These are phyloP conservation scores for Metarhizium humberi DNA, from an alignment of 2,329 filamentous ascomycete genomes.

Conservation along the genomic window DNA sequence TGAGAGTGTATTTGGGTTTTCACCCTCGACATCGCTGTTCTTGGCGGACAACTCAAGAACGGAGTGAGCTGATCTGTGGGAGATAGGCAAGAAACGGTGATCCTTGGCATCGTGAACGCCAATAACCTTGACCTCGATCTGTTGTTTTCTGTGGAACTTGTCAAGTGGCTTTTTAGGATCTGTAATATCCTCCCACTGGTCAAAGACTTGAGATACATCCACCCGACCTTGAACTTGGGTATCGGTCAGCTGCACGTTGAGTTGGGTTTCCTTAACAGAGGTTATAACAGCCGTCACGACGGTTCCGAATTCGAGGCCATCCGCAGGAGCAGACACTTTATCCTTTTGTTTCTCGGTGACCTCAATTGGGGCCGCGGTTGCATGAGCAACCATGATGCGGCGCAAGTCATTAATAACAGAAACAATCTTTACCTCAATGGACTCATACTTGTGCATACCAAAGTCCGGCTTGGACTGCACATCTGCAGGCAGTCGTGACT, in stretches of 20 bases:
- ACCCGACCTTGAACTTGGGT: slow-evolving; percentile 71
- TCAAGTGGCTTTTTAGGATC: slow-evolving; percentile 72
- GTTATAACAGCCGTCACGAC: slow-evolving; percentile 67
- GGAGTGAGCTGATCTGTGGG: slow-evolving; percentile 71
- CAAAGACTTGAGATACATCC: slow-evolving; percentile 84
- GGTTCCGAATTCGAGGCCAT: slow-evolving; percentile 66
- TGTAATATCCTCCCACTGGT: slow-evolving; percentile 77
- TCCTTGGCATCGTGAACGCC: slow-evolving; percentile 85
- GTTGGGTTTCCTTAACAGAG: slow-evolving; percentile 83
- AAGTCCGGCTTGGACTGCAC: slow-evolving; percentile 61
- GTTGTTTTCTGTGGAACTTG: slow-evolving; percentile 61
- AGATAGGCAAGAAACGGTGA: slow-evolving; percentile 85
- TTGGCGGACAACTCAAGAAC: slow-evolving; percentile 85
- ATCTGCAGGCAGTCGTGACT: slow-evolving; percentile 65
- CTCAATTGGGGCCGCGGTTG: slow-evolving; percentile 38
- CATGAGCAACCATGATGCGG: slow-evolving; percentile 52
- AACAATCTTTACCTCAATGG: slow-evolving; percentile 61
- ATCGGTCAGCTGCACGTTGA: slow-evolving; percentile 83
- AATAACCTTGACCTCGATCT: slow-evolving; percentile 66
- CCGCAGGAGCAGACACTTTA: slow-evolving; percentile 34
- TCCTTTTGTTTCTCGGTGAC: slow-evolving; percentile 28
- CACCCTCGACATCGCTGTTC: slow-evolving; percentile 49
- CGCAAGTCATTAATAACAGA: slow-evolving; percentile 61
- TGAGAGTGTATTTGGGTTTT: slow-evolving; percentile 43
- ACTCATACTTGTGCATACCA: slow-evolving; percentile 68